Evolutionary conservation across 2,329 filamentous ascomycete species (phyloP), one percentile per base, ranked within the genome.

Genomic region (Mycosphaerella sp.): DNA sequence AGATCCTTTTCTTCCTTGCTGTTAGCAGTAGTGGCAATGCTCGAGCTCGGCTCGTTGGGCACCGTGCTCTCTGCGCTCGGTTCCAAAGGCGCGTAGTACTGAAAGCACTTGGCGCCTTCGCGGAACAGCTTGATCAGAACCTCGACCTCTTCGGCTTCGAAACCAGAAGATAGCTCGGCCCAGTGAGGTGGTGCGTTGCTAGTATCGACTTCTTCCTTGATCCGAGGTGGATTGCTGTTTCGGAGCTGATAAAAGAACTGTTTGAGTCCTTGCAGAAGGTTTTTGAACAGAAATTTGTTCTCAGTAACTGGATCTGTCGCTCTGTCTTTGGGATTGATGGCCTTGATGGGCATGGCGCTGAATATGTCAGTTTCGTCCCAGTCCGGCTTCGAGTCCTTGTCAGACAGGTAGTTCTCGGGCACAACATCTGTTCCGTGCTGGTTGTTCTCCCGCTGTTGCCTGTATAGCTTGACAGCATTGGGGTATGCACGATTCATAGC

Each of bases 321-420:
- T 56, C 92, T 81, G 61, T 98, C 93, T 45, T 91, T 83, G 6
- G 90, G 88, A 65, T 93, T 96, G 0, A 89, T 88, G 0, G 89
- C 93, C 73, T 95, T 96, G 73, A 99, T 97, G 0, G 93, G 95
- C 67, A 92, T 93, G 2, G 93, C 93, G 43, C 82, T 87, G 73
- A 97, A 98, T 45, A 99, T 96, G 70, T 98, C 95, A 40, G 93
- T 92, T 71, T 97, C 91, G 65, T 98, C 95, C 90, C 93, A 98
- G 59, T 95, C 90, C 0, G 93, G 93, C 4, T 83, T 83, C 31
- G 82, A 76, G 32, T 92, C 84, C 67, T 86, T 85, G 52, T 95
- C 88, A 1, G 90, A 88, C 51, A 95, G 81, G 64, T 91, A 95
- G 45, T 87, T 86, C 61, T 97, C 93, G 2, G 59, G 55, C 11